phyloP scores from a whole-genome alignment of 768 basidiomycete species.

The Phlegmacium glaucopus region DNA sequence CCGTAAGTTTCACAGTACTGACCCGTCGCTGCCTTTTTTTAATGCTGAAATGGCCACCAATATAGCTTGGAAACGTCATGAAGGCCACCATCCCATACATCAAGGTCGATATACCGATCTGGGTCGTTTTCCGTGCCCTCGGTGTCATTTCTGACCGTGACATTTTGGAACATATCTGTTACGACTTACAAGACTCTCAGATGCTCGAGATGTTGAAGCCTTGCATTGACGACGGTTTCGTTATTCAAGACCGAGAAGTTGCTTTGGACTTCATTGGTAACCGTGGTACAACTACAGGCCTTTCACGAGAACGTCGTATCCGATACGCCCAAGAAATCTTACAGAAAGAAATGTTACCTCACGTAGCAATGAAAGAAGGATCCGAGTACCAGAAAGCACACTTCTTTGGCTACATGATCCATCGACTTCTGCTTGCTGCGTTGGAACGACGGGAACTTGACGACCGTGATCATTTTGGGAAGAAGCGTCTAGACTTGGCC shows the following conservation, averaged over 20 bases:
- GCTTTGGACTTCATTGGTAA: constrained; percentile 98
- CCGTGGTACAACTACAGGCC: constrained; percentile 91
- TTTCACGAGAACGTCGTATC: constrained; percentile 88
- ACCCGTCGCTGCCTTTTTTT: constrained; percentile 3
- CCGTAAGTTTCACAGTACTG: constrained; percentile 47
- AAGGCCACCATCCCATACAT: constrained; percentile 98
- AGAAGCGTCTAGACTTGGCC: constrained; percentile 94
- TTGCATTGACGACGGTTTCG: constrained; percentile 97
- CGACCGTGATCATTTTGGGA: constrained; percentile 99
- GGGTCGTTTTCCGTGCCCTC: constrained; percentile 97
- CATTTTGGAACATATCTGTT: constrained; percentile 97
- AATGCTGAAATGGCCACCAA: constrained; percentile 5
- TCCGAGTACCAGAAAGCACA: constrained; percentile 98
- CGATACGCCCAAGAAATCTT: constrained; percentile 97
- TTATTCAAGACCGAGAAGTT: constrained; percentile 95
- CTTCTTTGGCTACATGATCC: constrained; percentile 99
- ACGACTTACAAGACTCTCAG: constrained; percentile 93
- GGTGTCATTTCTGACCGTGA: constrained; percentile 98
- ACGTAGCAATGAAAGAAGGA: constrained; percentile 93
- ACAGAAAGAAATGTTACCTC: constrained; percentile 98
- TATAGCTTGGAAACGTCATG: constrained; percentile 85
- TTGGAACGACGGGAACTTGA: constrained; percentile 94
- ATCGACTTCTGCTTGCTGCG: constrained; percentile 89
- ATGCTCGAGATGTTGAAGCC: constrained; percentile 99
- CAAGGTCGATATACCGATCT: constrained; percentile 96